A percentile compares a stretch with the other conserved stretches of the same genome.
These are phyloP conservation scores for Talaromyces sp. DNA, from an alignment of 2,329 filamentous ascomycete genomes.

Conservation along the genomic window DNA sequence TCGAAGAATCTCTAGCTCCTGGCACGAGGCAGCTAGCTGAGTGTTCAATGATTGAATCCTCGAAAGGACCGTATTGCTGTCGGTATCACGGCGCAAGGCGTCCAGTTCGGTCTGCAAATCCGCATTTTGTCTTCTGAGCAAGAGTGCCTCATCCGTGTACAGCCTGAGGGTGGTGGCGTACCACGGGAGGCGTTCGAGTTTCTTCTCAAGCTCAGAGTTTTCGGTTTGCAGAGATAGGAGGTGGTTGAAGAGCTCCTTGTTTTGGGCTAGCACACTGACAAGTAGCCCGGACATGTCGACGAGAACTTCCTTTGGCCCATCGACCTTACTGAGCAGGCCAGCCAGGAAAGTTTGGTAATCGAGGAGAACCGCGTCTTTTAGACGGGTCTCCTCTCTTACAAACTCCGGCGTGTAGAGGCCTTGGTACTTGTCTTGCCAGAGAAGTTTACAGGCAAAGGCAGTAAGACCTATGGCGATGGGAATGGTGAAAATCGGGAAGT, in stretches of 20 bases:
- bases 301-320: neutral
- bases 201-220: neutral
- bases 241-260: neutral
- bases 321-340: neutral
- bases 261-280: neutral
- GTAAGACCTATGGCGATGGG: neutral
- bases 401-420: neutral
- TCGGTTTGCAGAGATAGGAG: neutral
- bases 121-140: neutral
- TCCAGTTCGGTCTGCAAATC: neutral
- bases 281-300: neutral
- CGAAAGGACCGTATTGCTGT: neutral
- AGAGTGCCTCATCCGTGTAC: neutral
- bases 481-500: neutral
- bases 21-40: neutral
- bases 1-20: neutral
- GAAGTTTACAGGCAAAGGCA: neutral
- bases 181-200: neutral
- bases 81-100: neutral
- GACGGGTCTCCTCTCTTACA: conserved; percentile 1
- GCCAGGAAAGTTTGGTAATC: conserved; percentile 1
- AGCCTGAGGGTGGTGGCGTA: neutral
- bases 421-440: conserved; percentile 2
- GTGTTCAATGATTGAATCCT: neutral
- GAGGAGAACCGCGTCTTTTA: neutral